These are phyloP conservation scores for Termitomyces sp. DNA, from an alignment of 768 basidiomycete species.

Conservation along the genomic window DNA sequence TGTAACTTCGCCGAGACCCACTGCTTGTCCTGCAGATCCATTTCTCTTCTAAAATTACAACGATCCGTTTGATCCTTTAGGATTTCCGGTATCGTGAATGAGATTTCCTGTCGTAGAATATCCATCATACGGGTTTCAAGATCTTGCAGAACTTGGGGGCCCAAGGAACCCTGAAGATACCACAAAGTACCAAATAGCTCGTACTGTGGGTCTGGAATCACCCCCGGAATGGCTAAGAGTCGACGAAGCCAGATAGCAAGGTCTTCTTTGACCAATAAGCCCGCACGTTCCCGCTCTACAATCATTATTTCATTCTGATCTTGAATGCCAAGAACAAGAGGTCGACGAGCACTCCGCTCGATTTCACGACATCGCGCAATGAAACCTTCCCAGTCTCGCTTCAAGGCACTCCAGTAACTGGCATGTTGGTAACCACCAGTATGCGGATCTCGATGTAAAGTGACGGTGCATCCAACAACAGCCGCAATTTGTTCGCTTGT, in stretches of 20 bases:
- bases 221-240: conserved; percentile 36
- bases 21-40: conserved; percentile 55
- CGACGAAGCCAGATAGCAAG: conserved; percentile 55
- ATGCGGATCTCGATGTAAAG: conserved; percentile 63
- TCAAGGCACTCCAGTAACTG: conserved; percentile 79
- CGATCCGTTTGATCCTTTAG: conserved; percentile 58
- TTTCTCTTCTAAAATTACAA: conserved; percentile 43
- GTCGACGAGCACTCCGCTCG: conserved; percentile 84
- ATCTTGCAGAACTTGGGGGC: conserved; percentile 46
- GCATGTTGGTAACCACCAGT: conserved; percentile 77
- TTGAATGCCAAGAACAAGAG: conserved; percentile 56
- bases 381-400: conserved; percentile 95
- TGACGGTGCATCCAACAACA: conserved; percentile 83
- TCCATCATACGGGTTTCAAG: conserved; percentile 58
- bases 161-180: conserved; percentile 57
- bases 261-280: conserved; percentile 60
- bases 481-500: conserved; percentile 73
- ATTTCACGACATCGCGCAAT: conserved; percentile 85
- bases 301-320: conserved; percentile 47
- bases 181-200: conserved; percentile 57
- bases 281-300: conserved; percentile 75
- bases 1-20: conserved; percentile 61
- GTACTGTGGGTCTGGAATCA: conserved; percentile 44
- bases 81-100: conserved; percentile 74
- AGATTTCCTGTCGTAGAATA: conserved; percentile 70